Evolutionary conservation across 345 rosid species (phyloP).

Genomic region (Streptanthus diversifolius): DNA sequence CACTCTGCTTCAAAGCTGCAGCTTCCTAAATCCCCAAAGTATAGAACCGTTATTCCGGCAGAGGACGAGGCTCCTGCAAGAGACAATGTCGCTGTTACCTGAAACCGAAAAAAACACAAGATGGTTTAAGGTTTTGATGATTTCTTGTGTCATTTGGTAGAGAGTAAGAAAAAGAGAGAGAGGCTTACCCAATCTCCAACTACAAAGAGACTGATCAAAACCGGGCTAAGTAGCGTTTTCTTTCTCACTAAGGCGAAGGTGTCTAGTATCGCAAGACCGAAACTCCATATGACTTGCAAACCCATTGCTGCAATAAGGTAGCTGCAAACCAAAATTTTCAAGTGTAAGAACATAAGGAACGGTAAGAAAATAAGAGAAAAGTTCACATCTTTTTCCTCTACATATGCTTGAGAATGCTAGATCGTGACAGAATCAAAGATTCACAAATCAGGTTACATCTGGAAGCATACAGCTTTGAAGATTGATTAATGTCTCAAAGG

Average conservation of each 20-base stretch:
- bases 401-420: background rate
- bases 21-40: conserved; percentile 50
- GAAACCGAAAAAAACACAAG: background rate
- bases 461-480: background rate
- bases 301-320: conserved; percentile 88
- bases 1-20: conserved; percentile 52
- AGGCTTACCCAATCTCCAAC: conserved; percentile 82
- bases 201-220: conserved; percentile 71
- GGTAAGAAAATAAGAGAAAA: background rate
- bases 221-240: conserved; percentile 49
- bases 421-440: background rate
- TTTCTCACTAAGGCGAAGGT: conserved; percentile 52
- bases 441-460: background rate
- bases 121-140: background rate
- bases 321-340: conserved; percentile 42
- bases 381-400: background rate
- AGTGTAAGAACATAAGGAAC: background rate
- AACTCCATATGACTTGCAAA: conserved; percentile 81
- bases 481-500: background rate
- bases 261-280: conserved; percentile 62
- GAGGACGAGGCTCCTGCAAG: conserved; percentile 77
- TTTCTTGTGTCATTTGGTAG: background rate
- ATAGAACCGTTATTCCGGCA: conserved; percentile 55
- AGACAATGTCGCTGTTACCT: conserved; percentile 67
- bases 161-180: background rate